Percentiles rank a stretch among this genome's conserved stretches.
Conservation (phyloP, 805 yeast genomes). For the Zygotorulaspora chibaensis region DNA sequence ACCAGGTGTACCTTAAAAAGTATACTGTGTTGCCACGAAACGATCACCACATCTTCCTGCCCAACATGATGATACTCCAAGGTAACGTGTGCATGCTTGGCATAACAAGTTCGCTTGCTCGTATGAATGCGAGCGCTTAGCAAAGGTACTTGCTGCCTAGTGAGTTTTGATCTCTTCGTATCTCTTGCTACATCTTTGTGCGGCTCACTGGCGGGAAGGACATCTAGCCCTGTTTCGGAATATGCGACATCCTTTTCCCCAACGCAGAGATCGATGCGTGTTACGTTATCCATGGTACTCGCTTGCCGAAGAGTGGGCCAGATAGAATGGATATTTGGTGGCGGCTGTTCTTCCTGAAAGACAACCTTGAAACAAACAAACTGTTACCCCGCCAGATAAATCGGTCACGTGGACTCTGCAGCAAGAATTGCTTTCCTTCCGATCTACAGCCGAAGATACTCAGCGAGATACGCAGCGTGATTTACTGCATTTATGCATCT, state of each 20-base stretch:
- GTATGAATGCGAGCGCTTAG: background rate
- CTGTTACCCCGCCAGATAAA: no score
- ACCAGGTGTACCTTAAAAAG: background rate
- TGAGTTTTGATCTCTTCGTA: background rate
- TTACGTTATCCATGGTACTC: no score
- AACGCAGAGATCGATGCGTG: no score
- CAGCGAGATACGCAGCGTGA: no score
- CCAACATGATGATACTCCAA: constrained; percentile 1
- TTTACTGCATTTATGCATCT: no score
- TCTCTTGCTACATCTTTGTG: background rate
- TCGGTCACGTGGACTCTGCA: no score
- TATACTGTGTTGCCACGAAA: background rate
- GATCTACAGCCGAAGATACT: no score
- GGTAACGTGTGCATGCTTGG: background rate
- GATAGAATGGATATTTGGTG: no score
- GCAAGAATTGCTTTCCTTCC: no score
- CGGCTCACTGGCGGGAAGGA: background rate
- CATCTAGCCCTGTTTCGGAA: background rate
- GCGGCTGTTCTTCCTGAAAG: no score
- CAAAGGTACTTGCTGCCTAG: background rate
- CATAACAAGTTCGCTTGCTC: background rate
- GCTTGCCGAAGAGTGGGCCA: no score
- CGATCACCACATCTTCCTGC: background rate
- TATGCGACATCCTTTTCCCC: background rate
- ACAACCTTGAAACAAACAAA: no score